These are phyloP conservation scores for Ganoderma resinaceum DNA, from an alignment of 1,284 basidiomycete species.

Conservation along the genomic window DNA sequence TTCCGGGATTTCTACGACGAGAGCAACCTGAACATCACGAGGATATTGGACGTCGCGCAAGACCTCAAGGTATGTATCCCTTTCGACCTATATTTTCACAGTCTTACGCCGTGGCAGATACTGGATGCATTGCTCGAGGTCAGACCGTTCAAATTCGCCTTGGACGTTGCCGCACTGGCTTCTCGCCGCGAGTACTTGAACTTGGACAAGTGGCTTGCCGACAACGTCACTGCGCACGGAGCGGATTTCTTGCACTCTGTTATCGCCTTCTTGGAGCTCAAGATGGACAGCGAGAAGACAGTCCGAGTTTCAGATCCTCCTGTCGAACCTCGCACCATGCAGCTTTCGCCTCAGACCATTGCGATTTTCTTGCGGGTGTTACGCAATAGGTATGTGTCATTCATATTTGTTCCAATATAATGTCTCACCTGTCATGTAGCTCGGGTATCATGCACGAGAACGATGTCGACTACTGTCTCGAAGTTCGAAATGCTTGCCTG, in stretches of 20 bases:
- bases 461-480: constrained; percentile 90
- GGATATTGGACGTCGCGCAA: constrained; percentile 95
- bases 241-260: constrained; percentile 89
- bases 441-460: constrained; percentile 71
- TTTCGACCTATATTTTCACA: neutral
- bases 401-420: constrained; percentile 7
- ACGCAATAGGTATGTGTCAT: constrained; percentile 66
- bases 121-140: constrained; percentile 90
- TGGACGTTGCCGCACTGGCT: constrained; percentile 94
- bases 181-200: constrained; percentile 94
- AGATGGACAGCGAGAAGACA: constrained; percentile 89
- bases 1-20: constrained; percentile 94
- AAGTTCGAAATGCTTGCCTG: constrained; percentile 92
- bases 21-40: constrained; percentile 91
- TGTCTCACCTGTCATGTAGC: constrained; percentile 44
- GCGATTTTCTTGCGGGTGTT: constrained; percentile 91
- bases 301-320: constrained; percentile 81
- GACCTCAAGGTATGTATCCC: constrained; percentile 70
- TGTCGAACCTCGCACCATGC: constrained; percentile 82
- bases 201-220: constrained; percentile 95
- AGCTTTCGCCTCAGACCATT: constrained; percentile 86
- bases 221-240: constrained; percentile 83
- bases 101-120: constrained; percentile 58
- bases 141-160: constrained; percentile 85
- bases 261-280: constrained; percentile 88